These are phyloP conservation scores for Sporisorium exsertum DNA, from an alignment of 1,284 basidiomycete genomes.

Conservation along the genomic window DNA sequence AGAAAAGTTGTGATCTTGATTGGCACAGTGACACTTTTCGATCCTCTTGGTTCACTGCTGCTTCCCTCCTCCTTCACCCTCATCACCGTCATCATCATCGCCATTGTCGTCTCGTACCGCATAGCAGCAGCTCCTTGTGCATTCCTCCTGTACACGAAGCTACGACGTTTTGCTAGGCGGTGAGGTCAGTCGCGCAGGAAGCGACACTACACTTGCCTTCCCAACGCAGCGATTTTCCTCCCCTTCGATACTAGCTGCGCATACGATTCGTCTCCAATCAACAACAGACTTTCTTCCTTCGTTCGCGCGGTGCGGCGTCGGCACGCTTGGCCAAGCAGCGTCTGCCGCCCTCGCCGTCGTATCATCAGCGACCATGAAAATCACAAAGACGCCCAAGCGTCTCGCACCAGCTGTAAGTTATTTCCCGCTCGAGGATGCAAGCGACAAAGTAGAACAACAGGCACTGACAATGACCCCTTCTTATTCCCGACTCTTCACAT, in stretches of 20 bases:
- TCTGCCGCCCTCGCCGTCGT: background rate
- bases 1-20: background rate
- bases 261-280: background rate
- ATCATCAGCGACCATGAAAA: constrained; percentile 58
- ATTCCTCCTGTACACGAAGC: background rate
- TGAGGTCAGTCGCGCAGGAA: background rate
- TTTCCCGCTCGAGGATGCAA: background rate
- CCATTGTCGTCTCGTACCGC: background rate
- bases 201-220: background rate
- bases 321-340: constrained; percentile 13
- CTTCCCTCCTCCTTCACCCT: background rate
- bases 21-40: background rate
- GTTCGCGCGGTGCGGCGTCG: constrained; percentile 20
- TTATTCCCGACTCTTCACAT: background rate
- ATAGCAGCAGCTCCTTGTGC: background rate
- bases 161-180: background rate
- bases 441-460: background rate
- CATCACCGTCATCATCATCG: background rate
- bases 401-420: constrained; percentile 63
- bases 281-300: background rate
- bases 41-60: background rate
- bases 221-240: background rate
- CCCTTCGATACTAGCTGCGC: background rate
- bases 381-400: constrained; percentile 67
- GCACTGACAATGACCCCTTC: background rate